Conservation (phyloP, 805 yeast species). For the Lachancea lanzarotensis region DNA sequence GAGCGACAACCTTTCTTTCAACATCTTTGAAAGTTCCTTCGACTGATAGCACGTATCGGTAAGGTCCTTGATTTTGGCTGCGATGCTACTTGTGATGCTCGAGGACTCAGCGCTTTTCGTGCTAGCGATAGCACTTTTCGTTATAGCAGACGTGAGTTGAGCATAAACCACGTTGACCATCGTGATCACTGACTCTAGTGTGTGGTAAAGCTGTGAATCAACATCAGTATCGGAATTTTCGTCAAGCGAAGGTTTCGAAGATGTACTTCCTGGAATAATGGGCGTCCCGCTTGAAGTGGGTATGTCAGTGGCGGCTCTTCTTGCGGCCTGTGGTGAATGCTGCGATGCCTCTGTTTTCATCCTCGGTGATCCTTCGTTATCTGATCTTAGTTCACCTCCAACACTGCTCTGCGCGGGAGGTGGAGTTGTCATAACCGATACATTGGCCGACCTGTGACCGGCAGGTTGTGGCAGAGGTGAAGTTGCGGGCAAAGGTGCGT, state of each 20-base stretch:
- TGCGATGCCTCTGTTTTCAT: constrained; percentile 11
- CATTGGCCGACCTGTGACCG: background rate
- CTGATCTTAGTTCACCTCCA: background rate
- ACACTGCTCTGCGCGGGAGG: constrained; percentile 8
- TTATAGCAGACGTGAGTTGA: constrained; percentile 62
- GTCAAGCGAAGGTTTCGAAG: constrained; percentile 3
- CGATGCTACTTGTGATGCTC: constrained; percentile 35
- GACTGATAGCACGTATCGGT: constrained; percentile 72
- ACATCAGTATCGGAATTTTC: constrained; percentile 33
- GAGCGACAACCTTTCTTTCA: constrained; percentile 50
- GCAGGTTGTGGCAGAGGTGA: constrained; percentile 1
- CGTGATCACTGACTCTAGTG: constrained; percentile 54
- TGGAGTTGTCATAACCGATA: constrained; percentile 9
- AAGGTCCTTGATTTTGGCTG: constrained; percentile 65
- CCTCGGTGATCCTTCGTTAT: constrained; percentile 16
- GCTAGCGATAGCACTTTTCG: constrained; percentile 53
- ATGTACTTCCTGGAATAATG: background rate
- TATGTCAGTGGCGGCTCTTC: constrained; percentile 8
- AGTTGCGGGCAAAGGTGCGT: background rate
- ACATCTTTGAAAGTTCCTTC: constrained; percentile 70
- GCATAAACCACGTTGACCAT: constrained; percentile 74
- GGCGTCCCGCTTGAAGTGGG: constrained; percentile 10
- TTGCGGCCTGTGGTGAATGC: constrained; percentile 11
- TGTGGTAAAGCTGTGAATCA: constrained; percentile 61
- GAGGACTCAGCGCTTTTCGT: constrained; percentile 31